phyloP scores from a whole-genome alignment of 2,329 filamentous ascomycete species.

The Raffaelea albimanens region DNA sequence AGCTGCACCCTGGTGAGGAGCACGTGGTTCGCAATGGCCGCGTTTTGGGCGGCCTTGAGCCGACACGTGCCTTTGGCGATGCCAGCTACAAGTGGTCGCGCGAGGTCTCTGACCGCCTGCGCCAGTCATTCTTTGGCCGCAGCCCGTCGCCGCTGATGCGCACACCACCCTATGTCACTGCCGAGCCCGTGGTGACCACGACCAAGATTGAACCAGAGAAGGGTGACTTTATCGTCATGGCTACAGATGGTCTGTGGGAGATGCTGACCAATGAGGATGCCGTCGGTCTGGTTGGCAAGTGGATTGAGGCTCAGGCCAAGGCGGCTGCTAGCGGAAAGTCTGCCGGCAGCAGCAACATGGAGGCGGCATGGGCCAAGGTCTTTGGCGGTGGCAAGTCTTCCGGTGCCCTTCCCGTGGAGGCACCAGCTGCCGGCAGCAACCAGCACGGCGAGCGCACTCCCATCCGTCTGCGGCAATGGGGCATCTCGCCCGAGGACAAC shows the following conservation, averaged over 20 bases:
- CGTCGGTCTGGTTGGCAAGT: constrained; percentile 89
- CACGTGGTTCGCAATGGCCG: constrained; percentile 82
- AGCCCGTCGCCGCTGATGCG: constrained; percentile 67
- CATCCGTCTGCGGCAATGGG: constrained; percentile 86
- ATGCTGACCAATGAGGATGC: constrained; percentile 99
- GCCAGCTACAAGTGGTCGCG: constrained; percentile 93
- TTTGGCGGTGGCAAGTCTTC: constrained; percentile 27
- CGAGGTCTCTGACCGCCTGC: constrained; percentile 74
- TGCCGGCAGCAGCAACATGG: constrained; percentile 27
- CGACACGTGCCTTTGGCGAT: constrained; percentile 89
- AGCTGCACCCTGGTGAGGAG: constrained; percentile 81
- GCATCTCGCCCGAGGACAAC: constrained; percentile 61
- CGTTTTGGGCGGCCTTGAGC: constrained; percentile 85
- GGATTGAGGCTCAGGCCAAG: constrained; percentile 70
- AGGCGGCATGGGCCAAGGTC: constrained; percentile 57
- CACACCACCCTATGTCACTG: constrained; percentile 94
- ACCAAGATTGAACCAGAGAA: constrained; percentile 83
- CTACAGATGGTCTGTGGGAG: constrained; percentile 95
- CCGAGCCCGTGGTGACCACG: constrained; percentile 88
- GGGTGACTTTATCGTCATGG: constrained; percentile 92
- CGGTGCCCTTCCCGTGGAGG: constrained; percentile 62
- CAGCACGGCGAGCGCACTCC: constrained; percentile 72
- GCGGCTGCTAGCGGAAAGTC: constrained; percentile 7
- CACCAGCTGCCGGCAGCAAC: constrained; percentile 25
- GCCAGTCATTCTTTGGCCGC: constrained; percentile 78